Evolutionary conservation across 495 filamentous ascomycete species (phyloP).

Genomic region (Aspergillus steynii): DNA sequence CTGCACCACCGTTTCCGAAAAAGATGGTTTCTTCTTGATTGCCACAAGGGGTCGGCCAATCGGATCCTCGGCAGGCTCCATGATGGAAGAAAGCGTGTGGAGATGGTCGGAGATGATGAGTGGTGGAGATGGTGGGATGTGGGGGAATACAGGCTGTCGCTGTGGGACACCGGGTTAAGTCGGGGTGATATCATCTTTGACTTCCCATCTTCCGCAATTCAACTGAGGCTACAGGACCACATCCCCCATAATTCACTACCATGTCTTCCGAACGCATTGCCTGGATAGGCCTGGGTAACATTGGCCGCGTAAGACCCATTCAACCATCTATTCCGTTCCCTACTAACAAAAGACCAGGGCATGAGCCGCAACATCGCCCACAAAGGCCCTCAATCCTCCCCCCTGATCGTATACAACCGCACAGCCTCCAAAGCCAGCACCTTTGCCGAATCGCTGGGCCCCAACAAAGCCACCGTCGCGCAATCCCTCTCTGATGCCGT

Average conservation of each 20-base stretch:
- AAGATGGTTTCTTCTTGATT: no score
- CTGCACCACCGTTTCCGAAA: no score
- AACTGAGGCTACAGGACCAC: no score
- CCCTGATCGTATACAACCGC: constrained; percentile 80
- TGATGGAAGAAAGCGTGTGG: no score
- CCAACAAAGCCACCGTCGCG: constrained; percentile 61
- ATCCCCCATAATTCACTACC: not conserved
- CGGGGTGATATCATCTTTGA: no score
- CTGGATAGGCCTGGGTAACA: constrained; percentile 90
- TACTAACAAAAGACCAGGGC: constrained; percentile 54
- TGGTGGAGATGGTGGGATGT: no score
- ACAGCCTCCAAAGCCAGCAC: constrained; percentile 59
- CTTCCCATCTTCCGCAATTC: no score
- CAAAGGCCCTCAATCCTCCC: constrained; percentile 69
- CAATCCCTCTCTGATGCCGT: constrained; percentile 65
- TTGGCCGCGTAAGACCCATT: constrained; percentile 67
- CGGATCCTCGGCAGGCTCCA: no score
- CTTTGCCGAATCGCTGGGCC: constrained; percentile 51
- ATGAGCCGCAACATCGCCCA: constrained; percentile 82
- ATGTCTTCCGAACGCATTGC: constrained; percentile 36
- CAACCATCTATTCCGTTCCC: constrained; percentile 7
- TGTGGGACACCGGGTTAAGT: no score
- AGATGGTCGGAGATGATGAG: no score
- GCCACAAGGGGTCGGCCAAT: no score
- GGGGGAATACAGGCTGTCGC: no score